These are phyloP conservation scores for Aspergillus biplanus DNA, from an alignment of 495 filamentous ascomycete species.

Conservation along the genomic window DNA sequence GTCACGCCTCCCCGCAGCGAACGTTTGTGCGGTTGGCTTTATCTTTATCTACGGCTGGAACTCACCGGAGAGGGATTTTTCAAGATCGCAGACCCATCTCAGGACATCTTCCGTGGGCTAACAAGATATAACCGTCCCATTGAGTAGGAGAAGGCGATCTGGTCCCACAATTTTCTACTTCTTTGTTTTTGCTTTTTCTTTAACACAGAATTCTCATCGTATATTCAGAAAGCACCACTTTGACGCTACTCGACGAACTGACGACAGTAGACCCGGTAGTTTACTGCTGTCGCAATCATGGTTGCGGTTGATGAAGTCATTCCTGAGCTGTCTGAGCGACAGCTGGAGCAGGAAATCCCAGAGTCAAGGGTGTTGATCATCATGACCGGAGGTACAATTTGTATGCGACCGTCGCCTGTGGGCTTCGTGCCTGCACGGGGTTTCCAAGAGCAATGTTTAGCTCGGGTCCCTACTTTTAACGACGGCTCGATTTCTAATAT, in stretches of 20 bases:
- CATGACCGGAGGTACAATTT: constrained; percentile 96
- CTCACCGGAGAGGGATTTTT: constrained; percentile 4
- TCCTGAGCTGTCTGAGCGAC: constrained; percentile 30
- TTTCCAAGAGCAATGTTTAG: constrained; percentile 83
- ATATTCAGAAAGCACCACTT: too few species aligned
- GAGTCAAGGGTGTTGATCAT: constrained; percentile 87
- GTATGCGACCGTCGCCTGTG: constrained; percentile 76
- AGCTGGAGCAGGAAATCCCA: constrained; percentile 32
- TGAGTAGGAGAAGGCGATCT: not conserved
- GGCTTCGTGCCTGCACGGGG: constrained; percentile 74
- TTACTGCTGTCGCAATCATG: constrained; percentile 29
- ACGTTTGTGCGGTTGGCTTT: not conserved
- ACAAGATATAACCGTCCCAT: not conserved
- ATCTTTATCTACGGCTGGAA: not conserved
- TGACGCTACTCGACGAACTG: not conserved
- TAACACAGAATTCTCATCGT: not conserved
- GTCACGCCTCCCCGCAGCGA: not conserved
- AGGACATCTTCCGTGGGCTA: constrained; percentile 1
- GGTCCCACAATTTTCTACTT: not conserved
- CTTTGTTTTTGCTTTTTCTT: constrained; percentile 1
- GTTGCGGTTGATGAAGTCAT: constrained; percentile 24
- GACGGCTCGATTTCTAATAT: constrained; percentile 66
- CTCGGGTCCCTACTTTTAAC: constrained; percentile 85
- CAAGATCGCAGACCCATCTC: not conserved
- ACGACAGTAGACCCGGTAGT: not conserved